These are phyloP conservation scores for Collybiopsis luxurians DNA, from an alignment of 768 basidiomycete species.

Conservation along the genomic window DNA sequence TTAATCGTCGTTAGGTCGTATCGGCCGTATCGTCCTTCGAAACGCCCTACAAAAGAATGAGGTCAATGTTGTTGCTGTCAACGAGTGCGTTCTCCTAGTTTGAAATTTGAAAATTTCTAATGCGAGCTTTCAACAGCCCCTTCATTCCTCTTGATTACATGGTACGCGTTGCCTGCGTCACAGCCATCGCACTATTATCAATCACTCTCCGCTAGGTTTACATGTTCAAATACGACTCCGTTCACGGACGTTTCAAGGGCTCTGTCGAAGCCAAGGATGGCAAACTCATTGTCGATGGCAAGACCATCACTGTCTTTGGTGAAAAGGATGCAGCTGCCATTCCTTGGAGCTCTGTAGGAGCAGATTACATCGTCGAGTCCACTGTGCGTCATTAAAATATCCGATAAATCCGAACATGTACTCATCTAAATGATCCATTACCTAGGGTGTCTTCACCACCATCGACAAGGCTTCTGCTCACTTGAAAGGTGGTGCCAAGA, in stretches of 20 bases:
- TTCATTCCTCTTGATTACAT: slow-evolving; percentile 98
- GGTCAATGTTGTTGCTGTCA: slow-evolving; percentile 88
- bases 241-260: slow-evolving; percentile 92
- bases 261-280: slow-evolving; percentile 78
- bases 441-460: slow-evolving; percentile 96
- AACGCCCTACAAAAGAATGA: slow-evolving; percentile 80
- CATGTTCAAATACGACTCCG: slow-evolving; percentile 98
- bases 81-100: slow-evolving; percentile 65
- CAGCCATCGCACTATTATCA: background rate
- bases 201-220: slow-evolving; percentile 60
- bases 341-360: slow-evolving; percentile 76
- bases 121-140: slow-evolving; percentile 54
- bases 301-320: slow-evolving; percentile 71
- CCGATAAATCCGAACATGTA: slow-evolving; percentile 8
- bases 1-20: slow-evolving; percentile 71
- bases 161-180: slow-evolving; percentile 43
- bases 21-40: slow-evolving; percentile 96
- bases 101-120: background rate
- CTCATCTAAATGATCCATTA: slow-evolving; percentile 13
- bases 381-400: slow-evolving; percentile 52
- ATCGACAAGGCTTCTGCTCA: slow-evolving; percentile 89
- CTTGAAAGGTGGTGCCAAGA: slow-evolving; percentile 98
- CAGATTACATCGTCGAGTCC: slow-evolving; percentile 94
- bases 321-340: slow-evolving; percentile 89
- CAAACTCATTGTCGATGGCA: slow-evolving; percentile 85